Conservation (phyloP, 2,329 filamentous ascomycete species). For the Hysterium pulicare region DNA sequence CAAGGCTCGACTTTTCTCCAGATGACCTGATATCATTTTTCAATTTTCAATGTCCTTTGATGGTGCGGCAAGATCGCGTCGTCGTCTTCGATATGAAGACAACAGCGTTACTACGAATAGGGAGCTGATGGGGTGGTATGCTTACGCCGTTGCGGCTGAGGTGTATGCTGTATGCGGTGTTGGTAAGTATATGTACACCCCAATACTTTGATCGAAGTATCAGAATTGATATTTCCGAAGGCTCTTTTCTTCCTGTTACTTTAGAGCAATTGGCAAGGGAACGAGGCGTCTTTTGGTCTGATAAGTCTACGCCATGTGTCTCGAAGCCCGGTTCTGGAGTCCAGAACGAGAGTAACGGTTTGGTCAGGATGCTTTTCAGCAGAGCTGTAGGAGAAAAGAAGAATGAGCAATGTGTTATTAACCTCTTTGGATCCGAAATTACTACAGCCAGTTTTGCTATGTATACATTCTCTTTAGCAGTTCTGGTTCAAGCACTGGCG, state of each 20-base stretch:
- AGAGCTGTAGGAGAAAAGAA: constrained; percentile 15
- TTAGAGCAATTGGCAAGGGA: constrained; percentile 88
- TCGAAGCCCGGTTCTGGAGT: constrained; percentile 52
- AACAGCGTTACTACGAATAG: constrained; percentile 73
- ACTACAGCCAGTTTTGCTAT: constrained; percentile 93
- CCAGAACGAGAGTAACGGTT: constrained; percentile 16
- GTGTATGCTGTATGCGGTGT: constrained; percentile 88
- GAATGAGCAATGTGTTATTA: constrained; percentile 68
- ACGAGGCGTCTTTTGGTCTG: constrained; percentile 76
- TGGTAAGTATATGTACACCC: constrained; percentile 51
- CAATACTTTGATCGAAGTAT: constrained; percentile 2
- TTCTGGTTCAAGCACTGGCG: constrained; percentile 79
- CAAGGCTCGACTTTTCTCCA: too few species aligned
- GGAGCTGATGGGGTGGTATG: constrained; percentile 85
- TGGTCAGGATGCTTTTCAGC: constrained; percentile 7
- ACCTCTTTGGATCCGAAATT: constrained; percentile 72
- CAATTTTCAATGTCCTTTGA: constrained; percentile 17
- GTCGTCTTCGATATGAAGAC: constrained; percentile 27
- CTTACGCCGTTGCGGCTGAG: constrained; percentile 85
- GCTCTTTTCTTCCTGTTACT: constrained; percentile 88
- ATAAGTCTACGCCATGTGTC: constrained; percentile 69
- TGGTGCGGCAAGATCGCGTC: constrained; percentile 12
- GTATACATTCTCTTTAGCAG: constrained; percentile 90
- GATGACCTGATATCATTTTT: too few species aligned
- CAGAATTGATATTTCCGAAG: constrained; percentile 41